Conservation (phyloP, 1,284 basidiomycete genomes). For the Dichomitus squalens region DNA sequence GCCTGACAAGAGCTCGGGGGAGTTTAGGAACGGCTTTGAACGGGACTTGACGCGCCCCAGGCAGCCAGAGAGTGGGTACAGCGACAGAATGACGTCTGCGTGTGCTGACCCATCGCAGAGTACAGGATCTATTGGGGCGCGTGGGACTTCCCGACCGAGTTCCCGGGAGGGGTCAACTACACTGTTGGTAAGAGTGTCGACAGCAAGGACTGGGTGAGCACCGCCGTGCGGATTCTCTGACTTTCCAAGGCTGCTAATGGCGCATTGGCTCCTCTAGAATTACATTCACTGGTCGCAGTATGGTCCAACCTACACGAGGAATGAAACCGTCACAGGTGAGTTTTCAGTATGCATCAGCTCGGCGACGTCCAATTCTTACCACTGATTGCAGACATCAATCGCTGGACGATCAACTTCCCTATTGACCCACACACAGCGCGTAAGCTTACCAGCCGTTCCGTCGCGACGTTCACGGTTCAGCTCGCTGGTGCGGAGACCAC, state of each 20-base stretch:
- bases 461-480: slow-evolving; percentile 31
- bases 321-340: slow-evolving; percentile 22
- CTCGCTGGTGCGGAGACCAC: slow-evolving; percentile 32
- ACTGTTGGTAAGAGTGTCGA: slow-evolving; percentile 31
- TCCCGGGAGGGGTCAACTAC: slow-evolving; percentile 34
- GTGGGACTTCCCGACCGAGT: slow-evolving; percentile 33
- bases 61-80: slow-evolving; percentile 23
- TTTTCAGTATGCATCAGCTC: neutral
- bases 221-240: neutral
- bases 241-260: neutral
- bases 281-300: slow-evolving; percentile 33
- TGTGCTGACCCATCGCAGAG: slow-evolving; percentile 15
- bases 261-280: slow-evolving; percentile 22
- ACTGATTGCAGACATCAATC: slow-evolving; percentile 22
- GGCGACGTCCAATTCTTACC: neutral
- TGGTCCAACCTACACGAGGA: slow-evolving; percentile 22
- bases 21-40: slow-evolving; percentile 26
- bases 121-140: slow-evolving; percentile 35
- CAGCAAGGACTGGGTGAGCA: slow-evolving; percentile 24
- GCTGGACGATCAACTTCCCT: slow-evolving; percentile 33
- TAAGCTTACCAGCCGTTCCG: slow-evolving; percentile 4
- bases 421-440: slow-evolving; percentile 12
- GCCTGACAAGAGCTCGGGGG: slow-evolving; percentile 28
- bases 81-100: neutral
- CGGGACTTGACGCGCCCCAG: slow-evolving; percentile 27